A percentile compares a stretch with the other conserved stretches of the same genome.
Evolutionary conservation across 495 filamentous ascomycete species (phyloP).

Genomic region (Xylaria palmicola): DNA sequence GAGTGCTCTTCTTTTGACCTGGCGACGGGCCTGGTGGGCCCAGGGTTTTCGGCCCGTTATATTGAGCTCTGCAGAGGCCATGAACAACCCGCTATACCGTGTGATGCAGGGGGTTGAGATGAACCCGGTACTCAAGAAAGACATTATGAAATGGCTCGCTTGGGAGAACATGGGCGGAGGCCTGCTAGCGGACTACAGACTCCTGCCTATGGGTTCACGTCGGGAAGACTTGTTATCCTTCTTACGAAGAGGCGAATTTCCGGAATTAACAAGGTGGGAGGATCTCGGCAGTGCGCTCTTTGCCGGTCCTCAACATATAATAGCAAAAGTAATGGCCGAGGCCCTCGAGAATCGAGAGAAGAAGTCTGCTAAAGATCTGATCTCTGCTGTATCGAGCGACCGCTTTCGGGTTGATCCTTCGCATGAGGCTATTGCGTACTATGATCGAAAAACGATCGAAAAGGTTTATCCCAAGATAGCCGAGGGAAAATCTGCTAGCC

Average conservation of each 20-base stretch:
- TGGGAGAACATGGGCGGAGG: conserved; percentile 94
- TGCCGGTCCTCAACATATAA: conserved; percentile 63
- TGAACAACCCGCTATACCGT: conserved; percentile 78
- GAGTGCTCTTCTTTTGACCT: conserved; percentile 75
- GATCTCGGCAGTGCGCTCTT: conserved; percentile 70
- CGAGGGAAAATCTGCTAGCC: conserved; percentile 56
- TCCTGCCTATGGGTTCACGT: conserved; percentile 81
- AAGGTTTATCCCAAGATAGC: conserved; percentile 64
- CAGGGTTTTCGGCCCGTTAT: conserved; percentile 87
- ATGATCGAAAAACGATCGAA: conserved; percentile 61
- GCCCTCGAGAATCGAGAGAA: conserved; percentile 56
- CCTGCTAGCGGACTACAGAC: conserved; percentile 71
- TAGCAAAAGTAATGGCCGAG: conserved; percentile 65
- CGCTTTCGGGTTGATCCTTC: conserved; percentile 63
- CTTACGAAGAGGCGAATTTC: conserved; percentile 71
- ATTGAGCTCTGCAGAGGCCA: conserved; percentile 75
- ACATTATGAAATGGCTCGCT: conserved; percentile 83
- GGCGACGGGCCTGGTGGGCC: conserved; percentile 93
- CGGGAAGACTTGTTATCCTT: conserved; percentile 70
- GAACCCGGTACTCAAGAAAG: conserved; percentile 58
- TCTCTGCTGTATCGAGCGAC: conserved; percentile 55
- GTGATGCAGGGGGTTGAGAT: conserved; percentile 57
- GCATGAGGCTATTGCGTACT: conserved; percentile 72
- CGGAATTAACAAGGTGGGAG: conserved; percentile 72
- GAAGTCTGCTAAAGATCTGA: conserved; percentile 56